Conservation (phyloP, 2,329 filamentous ascomycete species). For the Cladosporium halotolerans region DNA sequence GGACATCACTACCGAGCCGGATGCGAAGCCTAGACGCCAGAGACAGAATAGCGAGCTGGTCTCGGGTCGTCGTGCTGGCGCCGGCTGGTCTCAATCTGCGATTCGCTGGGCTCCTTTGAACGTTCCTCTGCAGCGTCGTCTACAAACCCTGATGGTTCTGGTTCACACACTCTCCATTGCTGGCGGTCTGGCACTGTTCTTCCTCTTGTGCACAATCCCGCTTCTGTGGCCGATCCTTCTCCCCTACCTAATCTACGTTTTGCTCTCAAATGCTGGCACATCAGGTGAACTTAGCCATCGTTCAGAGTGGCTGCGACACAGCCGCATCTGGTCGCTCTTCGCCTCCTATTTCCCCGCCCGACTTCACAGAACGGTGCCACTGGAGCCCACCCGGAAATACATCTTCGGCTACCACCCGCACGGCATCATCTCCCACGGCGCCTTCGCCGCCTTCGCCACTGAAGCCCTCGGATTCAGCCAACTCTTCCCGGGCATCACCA, state of each 20-base stretch:
- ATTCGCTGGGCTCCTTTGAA: slow-evolving; percentile 86
- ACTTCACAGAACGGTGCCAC: slow-evolving; percentile 74
- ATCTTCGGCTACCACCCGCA: slow-evolving; percentile 97
- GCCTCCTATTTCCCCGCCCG: slow-evolving; percentile 86
- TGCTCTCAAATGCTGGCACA: slow-evolving; percentile 70
- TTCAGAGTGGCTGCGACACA: slow-evolving; percentile 65
- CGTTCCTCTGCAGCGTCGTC: slow-evolving; percentile 48
- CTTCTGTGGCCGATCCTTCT: slow-evolving; percentile 76
- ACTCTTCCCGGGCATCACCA: slow-evolving; percentile 91
- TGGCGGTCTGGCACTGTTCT: slow-evolving; percentile 65
- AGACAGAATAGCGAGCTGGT: slow-evolving; percentile 37
- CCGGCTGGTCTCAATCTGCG: slow-evolving; percentile 45
- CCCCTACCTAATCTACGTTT: slow-evolving; percentile 76
- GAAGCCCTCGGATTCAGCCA: slow-evolving; percentile 81
- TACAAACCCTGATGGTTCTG: slow-evolving; percentile 46
- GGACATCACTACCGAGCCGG: slow-evolving; percentile 18
- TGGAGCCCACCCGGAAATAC: slow-evolving; percentile 81
- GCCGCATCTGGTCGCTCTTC: slow-evolving; percentile 79
- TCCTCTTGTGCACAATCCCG: slow-evolving; percentile 84
- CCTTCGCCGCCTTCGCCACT: slow-evolving; percentile 84
- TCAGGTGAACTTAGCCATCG: slow-evolving; percentile 70
- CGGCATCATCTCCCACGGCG: slow-evolving; percentile 95
- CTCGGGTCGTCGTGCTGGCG: slow-evolving; percentile 48
- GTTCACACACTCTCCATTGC: slow-evolving; percentile 45
- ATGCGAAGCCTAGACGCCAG: slow-evolving; percentile 14